Conservation (phyloP, 768 basidiomycete genomes). For the Russula virescens region DNA sequence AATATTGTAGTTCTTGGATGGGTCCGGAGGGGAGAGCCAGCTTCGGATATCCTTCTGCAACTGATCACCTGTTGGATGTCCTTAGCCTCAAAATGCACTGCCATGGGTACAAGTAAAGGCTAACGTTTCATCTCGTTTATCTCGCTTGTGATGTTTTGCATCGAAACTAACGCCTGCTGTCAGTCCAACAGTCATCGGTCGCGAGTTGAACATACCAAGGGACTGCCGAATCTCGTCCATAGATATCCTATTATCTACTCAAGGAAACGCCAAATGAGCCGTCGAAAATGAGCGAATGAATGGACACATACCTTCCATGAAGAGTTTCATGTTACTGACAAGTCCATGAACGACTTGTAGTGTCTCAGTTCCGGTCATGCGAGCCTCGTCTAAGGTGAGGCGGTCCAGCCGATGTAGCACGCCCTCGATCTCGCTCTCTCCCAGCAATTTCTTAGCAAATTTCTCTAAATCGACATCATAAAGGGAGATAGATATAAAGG, state of each 20-base stretch:
- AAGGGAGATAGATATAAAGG: neutral
- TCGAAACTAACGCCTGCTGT: neutral
- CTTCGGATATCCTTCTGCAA: neutral
- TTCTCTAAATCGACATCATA: neutral
- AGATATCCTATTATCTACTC: neutral
- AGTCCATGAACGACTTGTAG: neutral
- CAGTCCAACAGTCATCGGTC: too few species aligned
- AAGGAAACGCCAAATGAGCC: neutral
- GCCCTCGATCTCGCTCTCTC: neutral
- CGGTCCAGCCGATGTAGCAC: neutral
- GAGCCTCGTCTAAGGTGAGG: neutral
- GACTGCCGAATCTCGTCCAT: neutral
- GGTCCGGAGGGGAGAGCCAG: constrained; percentile 2
- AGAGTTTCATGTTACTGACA: neutral
- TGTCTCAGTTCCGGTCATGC: neutral
- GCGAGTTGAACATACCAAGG: neutral
- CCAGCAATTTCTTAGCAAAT: neutral
- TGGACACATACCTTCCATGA: neutral
- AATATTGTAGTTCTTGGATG: neutral
- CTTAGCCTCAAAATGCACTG: neutral
- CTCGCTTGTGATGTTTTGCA: neutral
- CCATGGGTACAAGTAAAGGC: neutral
- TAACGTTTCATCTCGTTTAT: constrained; percentile 3
- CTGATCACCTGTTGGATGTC: neutral
- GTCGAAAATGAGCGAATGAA: neutral